A percentile compares a stretch with the other conserved stretches of the same genome.
Evolutionary conservation across 1,284 basidiomycete genomes (phyloP).

Genomic region (Ceratobasidium theobromae): DNA sequence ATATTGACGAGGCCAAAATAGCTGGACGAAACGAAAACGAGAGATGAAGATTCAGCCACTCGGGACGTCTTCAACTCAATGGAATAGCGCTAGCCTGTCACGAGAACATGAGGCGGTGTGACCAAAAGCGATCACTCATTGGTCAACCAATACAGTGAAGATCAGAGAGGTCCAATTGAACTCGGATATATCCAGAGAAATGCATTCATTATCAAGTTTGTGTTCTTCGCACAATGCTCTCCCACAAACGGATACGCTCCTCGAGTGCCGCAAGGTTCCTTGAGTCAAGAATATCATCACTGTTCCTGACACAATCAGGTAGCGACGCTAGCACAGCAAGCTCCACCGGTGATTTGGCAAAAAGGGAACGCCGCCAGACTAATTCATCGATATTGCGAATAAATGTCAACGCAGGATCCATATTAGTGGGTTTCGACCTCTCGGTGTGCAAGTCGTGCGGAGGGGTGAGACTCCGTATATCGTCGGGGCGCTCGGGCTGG

Average conservation of each 20-base stretch:
- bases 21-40: not conserved
- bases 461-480: slow-evolving; percentile 10
- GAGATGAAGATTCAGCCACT: not conserved
- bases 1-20: not conserved
- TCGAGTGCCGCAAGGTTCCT: slow-evolving; percentile 18
- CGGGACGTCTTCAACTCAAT: too few relatives aligned
- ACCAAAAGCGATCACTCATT: too few relatives aligned
- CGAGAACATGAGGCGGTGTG: too few relatives aligned
- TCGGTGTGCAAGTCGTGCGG: not conserved
- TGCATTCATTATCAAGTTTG: not conserved
- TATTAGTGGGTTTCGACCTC: not conserved
- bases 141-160: too few relatives aligned
- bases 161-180: too few relatives aligned
- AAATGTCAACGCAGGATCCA: slow-evolving; percentile 17
- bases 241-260: slow-evolving; percentile 22
- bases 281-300: slow-evolving; percentile 5
- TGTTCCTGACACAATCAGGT: slow-evolving; percentile 19
- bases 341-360: slow-evolving; percentile 9
- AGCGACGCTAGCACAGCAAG: slow-evolving; percentile 12
- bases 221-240: slow-evolving; percentile 25
- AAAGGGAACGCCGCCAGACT: slow-evolving; percentile 24
- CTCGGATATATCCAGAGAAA: not conserved
- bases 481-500: not conserved
- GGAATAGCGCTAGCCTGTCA: too few relatives aligned
- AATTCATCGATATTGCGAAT: slow-evolving; percentile 28